These are phyloP conservation scores for Trichoderma cornu-damae DNA, from an alignment of 2,329 filamentous ascomycete species.

Conservation along the genomic window DNA sequence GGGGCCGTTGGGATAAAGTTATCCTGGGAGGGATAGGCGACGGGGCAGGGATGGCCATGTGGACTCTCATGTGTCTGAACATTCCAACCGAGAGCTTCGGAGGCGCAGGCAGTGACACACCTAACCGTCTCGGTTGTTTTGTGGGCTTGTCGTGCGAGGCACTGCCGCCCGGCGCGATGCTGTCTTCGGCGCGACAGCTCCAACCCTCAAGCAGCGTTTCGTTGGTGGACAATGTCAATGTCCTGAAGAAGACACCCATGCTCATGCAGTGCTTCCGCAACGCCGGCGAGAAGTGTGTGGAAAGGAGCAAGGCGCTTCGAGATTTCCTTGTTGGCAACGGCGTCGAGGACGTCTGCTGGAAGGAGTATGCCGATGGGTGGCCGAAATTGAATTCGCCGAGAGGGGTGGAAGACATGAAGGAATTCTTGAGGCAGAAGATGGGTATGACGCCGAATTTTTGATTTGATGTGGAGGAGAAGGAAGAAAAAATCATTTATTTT, in stretches of 20 bases:
- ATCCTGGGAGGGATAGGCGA: slow-evolving; percentile 8
- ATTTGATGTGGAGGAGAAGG: too few relatives aligned
- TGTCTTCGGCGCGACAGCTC: neutral
- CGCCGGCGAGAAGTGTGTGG: neutral
- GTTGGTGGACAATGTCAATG: neutral
- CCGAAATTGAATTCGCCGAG: slow-evolving; percentile 9
- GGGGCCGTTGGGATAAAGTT: slow-evolving; percentile 6
- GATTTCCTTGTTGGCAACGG: neutral
- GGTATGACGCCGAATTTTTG: slow-evolving; percentile 6
- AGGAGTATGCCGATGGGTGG: slow-evolving; percentile 1
- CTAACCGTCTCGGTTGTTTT: neutral
- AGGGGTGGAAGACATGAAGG: slow-evolving; percentile 14
- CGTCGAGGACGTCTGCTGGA: slow-evolving; percentile 1
- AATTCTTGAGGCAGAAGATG: neutral
- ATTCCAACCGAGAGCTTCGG: neutral
- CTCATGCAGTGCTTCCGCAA: slow-evolving; percentile 2
- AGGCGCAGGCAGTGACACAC: neutral
- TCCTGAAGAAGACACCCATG: slow-evolving; percentile 5
- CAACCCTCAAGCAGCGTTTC: neutral
- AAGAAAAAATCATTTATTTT: too few relatives aligned
- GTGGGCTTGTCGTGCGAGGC: slow-evolving; percentile 5
- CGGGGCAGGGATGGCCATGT: slow-evolving; percentile 6
- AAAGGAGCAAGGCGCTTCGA: neutral
- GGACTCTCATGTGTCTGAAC: neutral
- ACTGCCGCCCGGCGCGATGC: neutral